Evolutionary conservation across 2,329 filamentous ascomycete species (phyloP).

Genomic region (Microdochium paspali): DNA sequence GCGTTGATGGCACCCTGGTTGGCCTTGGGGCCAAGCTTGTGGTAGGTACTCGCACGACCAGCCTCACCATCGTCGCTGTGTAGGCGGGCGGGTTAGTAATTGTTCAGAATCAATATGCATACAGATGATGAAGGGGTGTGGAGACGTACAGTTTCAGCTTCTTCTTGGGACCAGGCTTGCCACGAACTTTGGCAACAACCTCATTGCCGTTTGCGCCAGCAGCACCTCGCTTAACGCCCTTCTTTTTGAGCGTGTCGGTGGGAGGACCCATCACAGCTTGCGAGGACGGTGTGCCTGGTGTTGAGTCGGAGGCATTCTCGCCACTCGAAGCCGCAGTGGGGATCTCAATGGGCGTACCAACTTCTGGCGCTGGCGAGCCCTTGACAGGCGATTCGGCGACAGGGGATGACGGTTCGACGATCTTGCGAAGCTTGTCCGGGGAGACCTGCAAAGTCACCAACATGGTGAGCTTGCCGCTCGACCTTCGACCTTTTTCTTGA

Average conservation of each 20-base stretch:
- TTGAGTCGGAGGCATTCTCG: conserved; percentile 51
- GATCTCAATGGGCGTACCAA: conserved; percentile 25
- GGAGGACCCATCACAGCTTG: conserved; percentile 51
- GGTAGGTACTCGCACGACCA: conserved; percentile 48
- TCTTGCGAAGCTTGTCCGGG: conserved; percentile 37
- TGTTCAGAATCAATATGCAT: conserved; percentile 5
- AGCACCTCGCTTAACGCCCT: conserved; percentile 62
- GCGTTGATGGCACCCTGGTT: conserved; percentile 98
- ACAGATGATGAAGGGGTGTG: conserved; percentile 1
- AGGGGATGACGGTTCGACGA: conserved; percentile 32
- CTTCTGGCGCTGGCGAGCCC: conserved; percentile 31
- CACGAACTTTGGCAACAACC: conserved; percentile 57
- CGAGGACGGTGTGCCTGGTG: conserved; percentile 46
- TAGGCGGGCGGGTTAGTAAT: conserved; percentile 13
- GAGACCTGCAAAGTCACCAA: conserved; percentile 45
- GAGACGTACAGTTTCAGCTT: conserved; percentile 79
- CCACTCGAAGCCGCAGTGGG: conserved; percentile 33
- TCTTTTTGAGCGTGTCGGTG: conserved; percentile 59
- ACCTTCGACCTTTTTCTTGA: conserved; percentile 35
- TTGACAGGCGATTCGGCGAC: conserved; percentile 35
- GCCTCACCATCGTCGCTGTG: conserved; percentile 53
- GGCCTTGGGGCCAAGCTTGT: conserved; percentile 91
- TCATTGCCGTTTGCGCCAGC: conserved; percentile 50
- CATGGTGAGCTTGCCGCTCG: conserved; percentile 21
- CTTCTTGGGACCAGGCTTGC: conserved; percentile 94